A percentile compares a stretch with the other conserved stretches of the same genome.
These are phyloP conservation scores for Austroboletus niveus DNA, from an alignment of 1,284 basidiomycete genomes.

Conservation along the genomic window DNA sequence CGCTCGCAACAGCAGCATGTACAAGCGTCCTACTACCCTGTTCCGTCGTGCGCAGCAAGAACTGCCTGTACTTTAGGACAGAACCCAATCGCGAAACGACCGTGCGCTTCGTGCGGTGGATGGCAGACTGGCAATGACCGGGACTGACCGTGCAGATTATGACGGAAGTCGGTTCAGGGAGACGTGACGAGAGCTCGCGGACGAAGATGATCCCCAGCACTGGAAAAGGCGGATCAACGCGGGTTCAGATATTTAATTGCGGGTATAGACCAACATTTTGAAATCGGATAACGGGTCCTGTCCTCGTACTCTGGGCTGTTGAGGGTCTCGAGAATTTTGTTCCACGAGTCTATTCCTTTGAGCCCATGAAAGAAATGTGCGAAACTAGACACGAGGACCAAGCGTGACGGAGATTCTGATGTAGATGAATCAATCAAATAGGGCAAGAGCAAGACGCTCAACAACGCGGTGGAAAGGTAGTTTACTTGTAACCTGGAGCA, in stretches of 20 bases:
- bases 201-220: conserved; percentile 31
- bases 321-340: conserved; percentile 14
- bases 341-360: conserved; percentile 2
- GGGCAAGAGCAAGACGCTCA: conserved; percentile 28
- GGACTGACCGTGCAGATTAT: conserved; percentile 31
- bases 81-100: conserved; percentile 1
- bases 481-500: conserved; percentile 28
- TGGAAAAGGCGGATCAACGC: neutral
- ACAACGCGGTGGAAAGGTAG: conserved; percentile 28
- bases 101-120: conserved; percentile 1
- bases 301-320: conserved; percentile 12
- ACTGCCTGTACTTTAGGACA: neutral
- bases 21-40: conserved; percentile 25
- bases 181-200: conserved; percentile 27
- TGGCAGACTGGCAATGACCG: conserved; percentile 27
- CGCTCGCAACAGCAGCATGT: conserved; percentile 20
- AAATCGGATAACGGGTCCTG: conserved; percentile 29
- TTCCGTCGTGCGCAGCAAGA: conserved; percentile 17
- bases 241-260: too few relatives aligned
- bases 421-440: conserved; percentile 20
- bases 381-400: conserved; percentile 27
- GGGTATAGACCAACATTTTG: conserved; percentile 31
- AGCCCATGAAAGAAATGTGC: conserved; percentile 8
- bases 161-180: conserved; percentile 23
- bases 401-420: conserved; percentile 17